Base-by-base conservation (phyloP, 805 yeast genomes). In the Zygoascus tannicola region DNA sequence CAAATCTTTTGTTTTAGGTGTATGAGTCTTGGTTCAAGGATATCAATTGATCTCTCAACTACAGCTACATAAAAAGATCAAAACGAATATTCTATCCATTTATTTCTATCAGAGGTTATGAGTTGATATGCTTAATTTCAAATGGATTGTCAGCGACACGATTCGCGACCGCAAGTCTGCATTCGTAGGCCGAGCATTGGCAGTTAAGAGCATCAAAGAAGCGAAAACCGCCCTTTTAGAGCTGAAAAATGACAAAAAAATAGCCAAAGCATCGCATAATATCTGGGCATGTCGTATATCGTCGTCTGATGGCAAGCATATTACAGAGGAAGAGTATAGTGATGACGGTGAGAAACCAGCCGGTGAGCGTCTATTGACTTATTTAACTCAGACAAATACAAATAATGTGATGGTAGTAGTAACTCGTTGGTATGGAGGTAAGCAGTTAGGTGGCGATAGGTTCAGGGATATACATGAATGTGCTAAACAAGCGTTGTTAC, bases 301-400 rank as follows among this genome's bases (percentile, higher is more conserved):
- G 45, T 60, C 70, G 15, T 60, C 57, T 1, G 64, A 64, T 22
- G 38, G 38, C 1, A 38, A 45, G 19, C 84, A 79, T 0, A 73
- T 76, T 0, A 69, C 72, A 30, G 73, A 70, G 38, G 92, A 84
- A 54, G 97, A 92, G 54, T 87, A 85, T 54, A 97, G 90, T 57
- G 97, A 92, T 60, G 98, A 90, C 58, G 98, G 98, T 2, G 98
- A 92, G 58, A 73, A 94, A 0, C 97, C 97, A 0, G 95, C 97
- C 0, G 98, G 98, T 7, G 78, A 88, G 4, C 68, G 96, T 45
- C 66, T 88, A 70, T 62, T 87, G 41, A 95, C 86, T 65, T 62
- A 88, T 39, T 63, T 88, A 50, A 76, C 84, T 32, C 74, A 77
- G 47, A 54, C 60, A 85, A 85, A 85, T 54, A 83, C 75, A 1